A percentile compares a stretch with the other conserved stretches of the same genome.
Evolutionary conservation across 176 grass and related monocot genomes (phyloP).

Genomic region (Hordeum marinum): DNA sequence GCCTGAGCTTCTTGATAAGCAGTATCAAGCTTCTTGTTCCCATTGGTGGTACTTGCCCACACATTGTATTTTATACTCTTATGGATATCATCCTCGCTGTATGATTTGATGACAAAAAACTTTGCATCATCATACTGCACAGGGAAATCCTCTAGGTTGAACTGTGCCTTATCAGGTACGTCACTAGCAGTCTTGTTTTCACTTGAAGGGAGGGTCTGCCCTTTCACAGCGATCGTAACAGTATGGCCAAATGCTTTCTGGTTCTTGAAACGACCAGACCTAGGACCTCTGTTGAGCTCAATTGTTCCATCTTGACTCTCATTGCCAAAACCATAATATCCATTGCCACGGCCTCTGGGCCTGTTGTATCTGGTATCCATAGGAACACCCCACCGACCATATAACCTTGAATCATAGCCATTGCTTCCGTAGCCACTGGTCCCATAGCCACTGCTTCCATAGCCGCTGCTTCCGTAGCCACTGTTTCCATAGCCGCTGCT

Average conservation of each 20-base stretch:
- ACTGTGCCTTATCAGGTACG: slow-evolving; percentile 54
- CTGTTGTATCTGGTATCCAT: slow-evolving; percentile 76
- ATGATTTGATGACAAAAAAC: slow-evolving; percentile 91
- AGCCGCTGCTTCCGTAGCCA: slow-evolving; percentile 46
- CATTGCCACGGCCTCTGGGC: slow-evolving; percentile 51
- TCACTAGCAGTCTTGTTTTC: slow-evolving; percentile 41
- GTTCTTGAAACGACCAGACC: slow-evolving; percentile 77
- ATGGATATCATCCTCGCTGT: slow-evolving; percentile 96
- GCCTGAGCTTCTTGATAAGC: slow-evolving; percentile 82
- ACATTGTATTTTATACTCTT: slow-evolving; percentile 96
- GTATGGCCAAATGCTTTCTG: slow-evolving; percentile 61
- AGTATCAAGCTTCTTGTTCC: slow-evolving; percentile 94
- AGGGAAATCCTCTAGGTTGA: slow-evolving; percentile 70
- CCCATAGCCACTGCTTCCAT: slow-evolving; percentile 32
- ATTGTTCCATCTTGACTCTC: slow-evolving; percentile 76
- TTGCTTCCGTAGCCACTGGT: slow-evolving; percentile 47
- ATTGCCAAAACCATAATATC: slow-evolving; percentile 66
- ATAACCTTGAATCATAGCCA: slow-evolving; percentile 64
- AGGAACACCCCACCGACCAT: slow-evolving; percentile 57
- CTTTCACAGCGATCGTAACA: slow-evolving; percentile 68
- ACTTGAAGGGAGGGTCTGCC: slow-evolving; percentile 47
- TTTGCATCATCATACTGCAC: slow-evolving; percentile 73
- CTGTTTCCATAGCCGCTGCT: slow-evolving; percentile 6
- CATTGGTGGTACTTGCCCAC: slow-evolving; percentile 95
- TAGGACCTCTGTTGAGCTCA: slow-evolving; percentile 88